phyloP scores from a whole-genome alignment of 257 asterid genomes.

The Nicotiana paniculata region DNA sequence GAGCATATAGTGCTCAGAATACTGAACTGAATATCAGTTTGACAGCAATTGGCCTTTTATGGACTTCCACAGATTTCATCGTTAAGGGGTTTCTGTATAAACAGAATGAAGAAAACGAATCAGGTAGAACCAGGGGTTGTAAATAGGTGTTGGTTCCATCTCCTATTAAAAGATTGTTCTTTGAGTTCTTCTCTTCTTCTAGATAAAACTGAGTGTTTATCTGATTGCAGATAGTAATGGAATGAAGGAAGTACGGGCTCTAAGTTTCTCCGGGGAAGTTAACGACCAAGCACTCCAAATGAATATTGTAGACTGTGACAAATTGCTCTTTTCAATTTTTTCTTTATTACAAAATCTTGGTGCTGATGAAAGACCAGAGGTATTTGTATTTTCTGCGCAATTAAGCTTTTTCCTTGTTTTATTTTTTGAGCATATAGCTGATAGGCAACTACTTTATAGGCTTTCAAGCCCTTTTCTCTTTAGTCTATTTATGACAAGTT shows the following conservation, averaged over 20 bases:
- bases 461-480: neutral
- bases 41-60: slow-evolving; percentile 89
- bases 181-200: slow-evolving; percentile 2
- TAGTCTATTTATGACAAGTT: too few relatives aligned
- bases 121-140: slow-evolving; percentile 33
- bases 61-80: slow-evolving; percentile 94
- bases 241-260: slow-evolving; percentile 27
- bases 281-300: slow-evolving; percentile 28
- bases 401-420: neutral
- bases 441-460: neutral
- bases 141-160: neutral
- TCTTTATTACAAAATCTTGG: slow-evolving; percentile 83
- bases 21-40: slow-evolving; percentile 91
- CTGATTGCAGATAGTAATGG: slow-evolving; percentile 46
- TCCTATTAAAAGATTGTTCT: neutral
- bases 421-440: neutral
- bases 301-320: slow-evolving; percentile 53
- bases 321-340: slow-evolving; percentile 76
- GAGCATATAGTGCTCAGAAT: slow-evolving; percentile 89
- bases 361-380: slow-evolving; percentile 98
- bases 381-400: slow-evolving; percentile 27
- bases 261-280: slow-evolving; percentile 29
- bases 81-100: slow-evolving; percentile 55
- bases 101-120: slow-evolving; percentile 42
- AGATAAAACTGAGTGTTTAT: slow-evolving; percentile 14